A percentile compares a stretch with the other conserved stretches of the same genome.
Conservation (phyloP, 441 rosid species). For the Eutrema salsugineum region DNA sequence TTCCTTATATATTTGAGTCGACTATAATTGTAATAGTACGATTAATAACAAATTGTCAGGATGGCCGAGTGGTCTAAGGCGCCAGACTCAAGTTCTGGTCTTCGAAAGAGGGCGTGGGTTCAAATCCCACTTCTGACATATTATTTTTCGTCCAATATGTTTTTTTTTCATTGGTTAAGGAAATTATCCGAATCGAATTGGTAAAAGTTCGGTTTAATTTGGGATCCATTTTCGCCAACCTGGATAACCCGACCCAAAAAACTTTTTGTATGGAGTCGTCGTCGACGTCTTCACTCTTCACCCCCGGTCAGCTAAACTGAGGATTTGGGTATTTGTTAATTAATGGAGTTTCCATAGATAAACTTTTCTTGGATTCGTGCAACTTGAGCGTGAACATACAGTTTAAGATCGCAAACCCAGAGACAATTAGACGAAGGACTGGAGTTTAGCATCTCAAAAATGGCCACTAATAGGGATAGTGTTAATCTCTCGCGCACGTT, state of each 20-base stretch:
- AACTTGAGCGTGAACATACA: not conserved
- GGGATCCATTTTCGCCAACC: not conserved
- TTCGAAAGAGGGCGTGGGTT: conserved; percentile 82
- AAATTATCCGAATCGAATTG: not conserved
- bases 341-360: not conserved
- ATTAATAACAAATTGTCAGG: conserved; percentile 40
- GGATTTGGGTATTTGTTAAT: not conserved
- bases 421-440: not conserved
- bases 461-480: conserved; percentile 35
- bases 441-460: conserved; percentile 23
- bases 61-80: conserved; percentile 99
- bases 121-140: conserved; percentile 93
- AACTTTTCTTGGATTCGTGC: not conserved
- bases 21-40: not conserved
- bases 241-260: not conserved
- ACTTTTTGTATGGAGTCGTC: not conserved
- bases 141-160: not conserved
- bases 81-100: conserved; percentile 99
- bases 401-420: not conserved
- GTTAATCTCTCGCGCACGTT: conserved; percentile 75
- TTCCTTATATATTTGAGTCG: fast-evolving
- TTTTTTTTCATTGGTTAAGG: not conserved
- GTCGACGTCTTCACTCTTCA: not conserved
- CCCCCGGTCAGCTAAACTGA: not conserved
- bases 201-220: not conserved